Base-by-base conservation (phyloP, 352 stramenopile species). In the Pythium rhizo-oryzae region DNA sequence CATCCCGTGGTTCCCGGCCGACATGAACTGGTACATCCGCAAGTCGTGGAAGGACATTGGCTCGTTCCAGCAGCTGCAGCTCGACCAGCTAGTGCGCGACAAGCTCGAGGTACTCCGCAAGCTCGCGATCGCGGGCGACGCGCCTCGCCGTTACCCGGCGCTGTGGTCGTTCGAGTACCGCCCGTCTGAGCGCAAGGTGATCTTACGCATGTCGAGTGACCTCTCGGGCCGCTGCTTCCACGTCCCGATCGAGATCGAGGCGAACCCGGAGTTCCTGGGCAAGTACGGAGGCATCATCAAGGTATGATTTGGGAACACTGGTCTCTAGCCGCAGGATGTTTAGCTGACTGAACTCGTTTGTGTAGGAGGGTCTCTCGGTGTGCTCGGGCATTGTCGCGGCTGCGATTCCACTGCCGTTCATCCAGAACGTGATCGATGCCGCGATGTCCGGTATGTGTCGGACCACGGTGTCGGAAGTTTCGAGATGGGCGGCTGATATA, bases 171-270 rank as follows among this genome's bases (percentile, higher is more conserved):
- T 62, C 8, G 61, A 70, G 35, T 56, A 59, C 19, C 1, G 44
- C 13, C 43, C 30, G 13, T 12, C 43, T 4, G 19, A 65, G 19
- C 25, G 49, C 13, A 70, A 67, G 37, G 21, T 62, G 4, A 47
- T 60, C 0, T 7, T 74, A 9, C 37, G 39, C 6, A 50, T 74
- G 16, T 63, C 53, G 41, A 74, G 68, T 23, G 68, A 74, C 41
- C 30, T 74, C 0, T 74, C 68, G 1, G 68, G 68, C 19, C 28
- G 47, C 24, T 74, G 68, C 57, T 74, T 56, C 62, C 68, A 74
- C 44, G 41, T 52, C 18, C 68, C 68, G 19, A 74, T 74, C 12
- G 62, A 74, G 24, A 74, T 74, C 33, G 62, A 67, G 5, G 61
- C 66, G 0, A 35, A 39, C 0, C 43, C 61, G 1, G 9, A n/a